These are phyloP conservation scores for Termitomyces sp. DNA, from an alignment of 768 basidiomycete genomes.

Conservation along the genomic window DNA sequence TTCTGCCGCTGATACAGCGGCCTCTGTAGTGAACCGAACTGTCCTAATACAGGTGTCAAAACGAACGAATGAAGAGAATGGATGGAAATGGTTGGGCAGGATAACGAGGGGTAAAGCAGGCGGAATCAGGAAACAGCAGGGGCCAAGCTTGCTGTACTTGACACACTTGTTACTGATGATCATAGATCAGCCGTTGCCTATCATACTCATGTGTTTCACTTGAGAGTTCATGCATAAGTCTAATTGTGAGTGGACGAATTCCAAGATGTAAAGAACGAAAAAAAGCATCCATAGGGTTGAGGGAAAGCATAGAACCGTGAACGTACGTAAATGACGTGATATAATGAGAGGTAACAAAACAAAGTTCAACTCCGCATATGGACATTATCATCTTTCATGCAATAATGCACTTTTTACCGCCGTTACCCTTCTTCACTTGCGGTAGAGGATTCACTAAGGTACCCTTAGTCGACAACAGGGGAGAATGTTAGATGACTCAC, in stretches of 20 bases:
- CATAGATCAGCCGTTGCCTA: background rate
- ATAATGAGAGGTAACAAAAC: constrained; percentile 35
- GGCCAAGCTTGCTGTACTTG: background rate
- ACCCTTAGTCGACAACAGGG: background rate
- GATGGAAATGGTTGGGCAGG: constrained; percentile 2
- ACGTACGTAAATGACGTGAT: constrained; percentile 64
- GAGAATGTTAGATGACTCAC: constrained; percentile 45
- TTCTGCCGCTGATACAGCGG: background rate
- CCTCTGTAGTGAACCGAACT: background rate
- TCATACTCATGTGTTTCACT: constrained; percentile 2
- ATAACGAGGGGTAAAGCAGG: background rate
- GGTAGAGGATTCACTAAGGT: constrained; percentile 70
- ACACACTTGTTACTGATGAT: constrained; percentile 15
- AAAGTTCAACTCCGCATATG: constrained; percentile 23
- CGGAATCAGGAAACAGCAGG: background rate
- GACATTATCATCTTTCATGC: constrained; percentile 40
- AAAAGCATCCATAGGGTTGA: constrained; percentile 12
- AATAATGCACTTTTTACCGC: constrained; percentile 60
- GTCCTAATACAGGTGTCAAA: background rate
- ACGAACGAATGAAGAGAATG: constrained; percentile 7
- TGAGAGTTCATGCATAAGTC: background rate
- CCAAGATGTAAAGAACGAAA: constrained; percentile 11
- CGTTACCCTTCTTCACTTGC: constrained; percentile 41
- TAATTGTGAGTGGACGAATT: constrained; percentile 9
- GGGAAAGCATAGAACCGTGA: constrained; percentile 52